Conservation (phyloP, 2,329 filamentous ascomycete genomes). For the Akanthomyces muscarius region DNA sequence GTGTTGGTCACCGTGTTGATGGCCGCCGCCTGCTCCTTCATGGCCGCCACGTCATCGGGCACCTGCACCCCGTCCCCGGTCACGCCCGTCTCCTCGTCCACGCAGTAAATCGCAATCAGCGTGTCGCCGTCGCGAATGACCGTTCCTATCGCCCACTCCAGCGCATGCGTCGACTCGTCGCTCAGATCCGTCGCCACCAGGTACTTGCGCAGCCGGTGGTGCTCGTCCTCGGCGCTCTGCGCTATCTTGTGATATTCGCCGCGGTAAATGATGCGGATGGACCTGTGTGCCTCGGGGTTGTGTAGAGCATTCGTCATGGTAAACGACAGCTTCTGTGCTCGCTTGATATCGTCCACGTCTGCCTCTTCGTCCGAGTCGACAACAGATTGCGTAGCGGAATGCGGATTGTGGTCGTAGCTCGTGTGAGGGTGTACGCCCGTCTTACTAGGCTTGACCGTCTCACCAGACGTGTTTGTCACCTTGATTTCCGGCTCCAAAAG, state of each 20-base stretch:
- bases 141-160: constrained; percentile 97
- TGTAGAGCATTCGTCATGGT: constrained; percentile 76
- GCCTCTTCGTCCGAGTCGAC: constrained; percentile 84
- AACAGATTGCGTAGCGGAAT: constrained; percentile 52
- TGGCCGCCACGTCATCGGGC: constrained; percentile 69
- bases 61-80: constrained; percentile 49
- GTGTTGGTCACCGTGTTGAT: constrained; percentile 59
- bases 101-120: constrained; percentile 85
- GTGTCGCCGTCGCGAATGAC: constrained; percentile 93
- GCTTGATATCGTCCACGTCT: constrained; percentile 77
- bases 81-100: constrained; percentile 79
- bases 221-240: constrained; percentile 72
- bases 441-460: constrained; percentile 53
- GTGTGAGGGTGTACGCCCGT: constrained; percentile 72
- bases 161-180: constrained; percentile 87
- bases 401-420: constrained; percentile 69
- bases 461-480: constrained; percentile 59
- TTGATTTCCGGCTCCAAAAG: constrained; percentile 65
- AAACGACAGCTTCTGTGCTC: constrained; percentile 79
- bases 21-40: constrained; percentile 70
- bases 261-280: constrained; percentile 84
- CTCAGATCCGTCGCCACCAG: constrained; percentile 94
- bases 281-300: constrained; percentile 71
- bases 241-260: constrained; percentile 78
- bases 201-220: constrained; percentile 80